Conservation (phyloP, 768 basidiomycete species). For the Daedaleopsis nitida region DNA sequence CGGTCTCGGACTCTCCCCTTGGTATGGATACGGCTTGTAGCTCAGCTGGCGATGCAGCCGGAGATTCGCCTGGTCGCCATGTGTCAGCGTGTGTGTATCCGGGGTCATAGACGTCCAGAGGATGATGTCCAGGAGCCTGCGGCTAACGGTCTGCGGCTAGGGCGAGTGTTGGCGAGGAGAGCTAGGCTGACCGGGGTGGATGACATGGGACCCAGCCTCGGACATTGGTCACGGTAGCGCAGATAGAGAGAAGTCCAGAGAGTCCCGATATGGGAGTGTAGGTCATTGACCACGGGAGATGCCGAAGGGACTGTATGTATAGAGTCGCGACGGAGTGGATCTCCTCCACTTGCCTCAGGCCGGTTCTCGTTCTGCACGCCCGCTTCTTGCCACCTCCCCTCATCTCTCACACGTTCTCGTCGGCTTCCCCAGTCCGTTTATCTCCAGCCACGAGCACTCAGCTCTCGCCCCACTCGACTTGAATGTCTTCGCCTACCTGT, state of each 20-base stretch:
- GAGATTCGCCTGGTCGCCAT: slow-evolving; percentile 9
- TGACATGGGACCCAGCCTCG: background rate
- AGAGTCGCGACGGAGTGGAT: slow-evolving; percentile 10
- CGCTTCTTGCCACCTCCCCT: background rate
- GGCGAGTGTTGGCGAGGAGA: background rate
- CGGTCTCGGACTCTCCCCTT: slow-evolving; percentile 9
- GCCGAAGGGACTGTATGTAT: slow-evolving; percentile 17
- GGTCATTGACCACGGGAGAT: slow-evolving; percentile 3
- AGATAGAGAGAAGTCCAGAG: background rate
- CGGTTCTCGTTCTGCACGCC: background rate
- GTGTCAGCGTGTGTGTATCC: background rate
- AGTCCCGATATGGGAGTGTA: slow-evolving; percentile 2
- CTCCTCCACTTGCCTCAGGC: slow-evolving; percentile 7
- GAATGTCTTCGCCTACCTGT: slow-evolving; percentile 38
- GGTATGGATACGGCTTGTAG: background rate
- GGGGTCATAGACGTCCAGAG: too few species aligned
- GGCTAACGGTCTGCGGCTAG: too few species aligned
- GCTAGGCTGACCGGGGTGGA: too few species aligned
- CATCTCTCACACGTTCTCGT: background rate
- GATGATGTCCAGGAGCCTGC: too few species aligned
- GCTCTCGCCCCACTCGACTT: slow-evolving; percentile 15
- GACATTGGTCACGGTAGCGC: background rate
- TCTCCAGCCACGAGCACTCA: background rate
- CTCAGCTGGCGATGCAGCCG: slow-evolving; percentile 5
- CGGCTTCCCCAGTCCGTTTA: background rate